Percentiles rank a stretch among this genome's conserved stretches.
These are phyloP conservation scores for Petunia axillaris DNA, from an alignment of 257 asterid species.

Conservation along the genomic window DNA sequence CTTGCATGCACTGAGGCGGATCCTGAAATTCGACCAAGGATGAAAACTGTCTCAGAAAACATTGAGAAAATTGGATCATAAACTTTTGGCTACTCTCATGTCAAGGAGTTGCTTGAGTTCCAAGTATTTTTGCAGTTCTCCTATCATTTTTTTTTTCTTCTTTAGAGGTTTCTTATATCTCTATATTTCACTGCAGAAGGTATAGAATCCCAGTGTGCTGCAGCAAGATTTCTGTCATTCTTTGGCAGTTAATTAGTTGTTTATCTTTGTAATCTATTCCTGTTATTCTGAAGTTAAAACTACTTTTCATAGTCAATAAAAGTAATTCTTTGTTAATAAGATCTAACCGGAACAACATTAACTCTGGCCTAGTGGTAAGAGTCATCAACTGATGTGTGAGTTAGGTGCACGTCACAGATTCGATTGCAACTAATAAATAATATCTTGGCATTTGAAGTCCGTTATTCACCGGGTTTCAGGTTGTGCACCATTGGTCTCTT, in stretches of 20 bases:
- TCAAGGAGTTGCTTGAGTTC: background rate
- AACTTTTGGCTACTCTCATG: conserved; percentile 4
- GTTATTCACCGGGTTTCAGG: no score
- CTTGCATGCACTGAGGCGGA: conserved; percentile 88
- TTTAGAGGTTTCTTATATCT: background rate
- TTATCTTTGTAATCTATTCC: conserved; percentile 10
- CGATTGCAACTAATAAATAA: no score
- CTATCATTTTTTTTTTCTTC: conserved; percentile 23
- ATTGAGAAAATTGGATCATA: conserved; percentile 72
- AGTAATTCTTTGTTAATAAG: background rate
- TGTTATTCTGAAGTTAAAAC: background rate
- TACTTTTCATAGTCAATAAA: conserved; percentile 5
- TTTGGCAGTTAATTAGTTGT: conserved; percentile 17
- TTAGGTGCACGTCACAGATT: no score
- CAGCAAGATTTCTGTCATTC: conserved; percentile 1
- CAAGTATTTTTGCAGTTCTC: conserved; percentile 15
- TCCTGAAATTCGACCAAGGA: conserved; percentile 91
- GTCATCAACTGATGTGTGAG: background rate
- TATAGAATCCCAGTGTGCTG: conserved; percentile 15
- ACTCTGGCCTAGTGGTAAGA: background rate
- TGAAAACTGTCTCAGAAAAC: conserved; percentile 77
- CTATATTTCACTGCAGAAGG: conserved; percentile 9
- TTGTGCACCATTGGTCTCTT: no score
- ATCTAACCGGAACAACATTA: background rate
- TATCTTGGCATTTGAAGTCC: no score